Evolutionary conservation across 1,284 basidiomycete genomes (phyloP), one percentile per base, ranked within the genome.

Genomic region (Porodaedalea pini): DNA sequence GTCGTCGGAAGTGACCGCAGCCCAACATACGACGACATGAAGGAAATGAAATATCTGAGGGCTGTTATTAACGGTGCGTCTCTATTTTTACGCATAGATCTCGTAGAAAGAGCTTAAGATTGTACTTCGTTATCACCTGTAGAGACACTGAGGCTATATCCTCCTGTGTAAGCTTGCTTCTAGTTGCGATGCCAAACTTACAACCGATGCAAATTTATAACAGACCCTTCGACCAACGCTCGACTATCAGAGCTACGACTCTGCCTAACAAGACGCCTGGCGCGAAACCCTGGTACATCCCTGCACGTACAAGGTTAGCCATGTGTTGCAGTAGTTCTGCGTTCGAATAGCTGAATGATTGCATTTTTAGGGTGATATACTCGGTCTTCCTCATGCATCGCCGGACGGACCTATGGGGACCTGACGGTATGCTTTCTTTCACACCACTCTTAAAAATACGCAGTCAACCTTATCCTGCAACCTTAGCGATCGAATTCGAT

Each of bases 351-450:
- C 40, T 17, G 32, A 34, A 52, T 27, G 36, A 23, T 23, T n/a
- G 41, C 13, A 43, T 58, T 29, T 49, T 41, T 31, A 44, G 50
- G 34, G 40, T 48, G 36, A 56, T 21, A 5, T 86, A 82, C 64
- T 82, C 78, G 1, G 78, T 83, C 4, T 74, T 83, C 57, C 62
- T 82, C 55, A 84, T 85, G 81, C 85, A 86, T 31, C 72, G 85
- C 32, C 74, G 82, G 17, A 76, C 71, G 51, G 82, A 86, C 58
- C 72, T 86, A 0, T 88, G 85, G 85, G 85, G 85, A 5, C 80
- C 82, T 0, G 82, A 85, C 63, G 84, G 79, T 78, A 66, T 52
- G 67, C 6, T 63, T 25, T 50, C n/a, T 45, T n/a, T n/a, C 11
- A 41, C 49, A 25, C 21, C n/a, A 29, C 27, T 32, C 15, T 13